Percentiles rank a stretch among this genome's conserved stretches.
phyloP scores from a whole-genome alignment of 495 filamentous ascomycete genomes.

The Aspergillus cristatus region DNA sequence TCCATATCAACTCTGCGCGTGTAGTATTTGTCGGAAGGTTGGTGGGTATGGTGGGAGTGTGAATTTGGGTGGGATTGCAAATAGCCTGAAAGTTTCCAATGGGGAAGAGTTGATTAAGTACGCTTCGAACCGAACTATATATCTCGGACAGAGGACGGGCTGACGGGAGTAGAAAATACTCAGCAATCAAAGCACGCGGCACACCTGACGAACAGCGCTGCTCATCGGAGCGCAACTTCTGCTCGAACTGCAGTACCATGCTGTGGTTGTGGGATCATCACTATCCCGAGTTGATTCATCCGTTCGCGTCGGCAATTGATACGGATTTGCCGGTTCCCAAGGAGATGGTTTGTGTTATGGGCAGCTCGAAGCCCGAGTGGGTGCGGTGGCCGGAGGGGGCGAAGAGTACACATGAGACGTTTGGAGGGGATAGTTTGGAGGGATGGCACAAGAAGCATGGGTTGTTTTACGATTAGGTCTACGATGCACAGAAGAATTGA shows the following conservation, averaged over 20 bases:
- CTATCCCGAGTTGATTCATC: constrained; percentile 49
- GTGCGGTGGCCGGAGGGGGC: constrained; percentile 44
- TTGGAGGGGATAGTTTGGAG: constrained; percentile 37
- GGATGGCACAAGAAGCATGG: constrained; percentile 44
- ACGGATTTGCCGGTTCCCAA: constrained; percentile 41
- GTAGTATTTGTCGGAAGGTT: constrained; percentile 48
- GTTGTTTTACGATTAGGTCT: constrained; percentile 13
- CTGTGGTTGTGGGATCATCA: constrained; percentile 40
- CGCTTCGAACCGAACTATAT: background rate
- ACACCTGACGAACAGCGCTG: constrained; percentile 31
- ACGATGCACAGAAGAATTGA: constrained; percentile 1
- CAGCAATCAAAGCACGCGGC: constrained; percentile 40
- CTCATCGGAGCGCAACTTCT: constrained; percentile 44
- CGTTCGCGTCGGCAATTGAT: constrained; percentile 49
- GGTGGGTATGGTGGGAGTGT: constrained; percentile 40
- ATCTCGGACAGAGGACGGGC: background rate
- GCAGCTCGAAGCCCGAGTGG: constrained; percentile 40
- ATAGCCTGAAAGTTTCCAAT: constrained; percentile 37
- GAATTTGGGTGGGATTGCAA: constrained; percentile 42
- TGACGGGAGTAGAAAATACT: constrained; percentile 35
- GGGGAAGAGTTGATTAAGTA: constrained; percentile 44
- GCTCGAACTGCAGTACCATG: constrained; percentile 43
- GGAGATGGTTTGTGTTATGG: constrained; percentile 45
- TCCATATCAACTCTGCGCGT: constrained; percentile 48
- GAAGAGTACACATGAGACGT: constrained; percentile 36